These are phyloP conservation scores for Prunus fruticosa DNA, from an alignment of 306 rosid species.

Conservation along the genomic window DNA sequence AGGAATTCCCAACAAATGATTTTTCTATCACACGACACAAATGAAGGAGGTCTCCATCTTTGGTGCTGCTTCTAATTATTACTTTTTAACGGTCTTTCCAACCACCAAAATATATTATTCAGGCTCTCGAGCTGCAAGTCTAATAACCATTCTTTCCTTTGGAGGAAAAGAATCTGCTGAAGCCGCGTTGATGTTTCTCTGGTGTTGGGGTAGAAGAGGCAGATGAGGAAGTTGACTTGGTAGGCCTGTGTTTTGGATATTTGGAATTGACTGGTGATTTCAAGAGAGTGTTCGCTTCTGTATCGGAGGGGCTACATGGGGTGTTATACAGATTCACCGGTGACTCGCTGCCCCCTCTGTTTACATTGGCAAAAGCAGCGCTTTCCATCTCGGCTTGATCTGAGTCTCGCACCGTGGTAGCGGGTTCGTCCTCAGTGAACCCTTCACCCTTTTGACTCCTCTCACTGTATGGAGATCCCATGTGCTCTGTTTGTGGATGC, in stretches of 20 bases:
- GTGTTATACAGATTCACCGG: constrained; percentile 49
- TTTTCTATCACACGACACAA: constrained; percentile 11
- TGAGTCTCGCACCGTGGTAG: constrained; percentile 44
- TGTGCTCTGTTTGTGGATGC: constrained; percentile 67
- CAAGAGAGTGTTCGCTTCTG: constrained; percentile 48
- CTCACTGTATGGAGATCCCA: constrained; percentile 47
- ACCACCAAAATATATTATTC: constrained; percentile 9
- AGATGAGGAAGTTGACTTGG: constrained; percentile 74
- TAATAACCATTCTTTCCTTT: constrained; percentile 68
- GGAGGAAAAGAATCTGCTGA: constrained; percentile 93
- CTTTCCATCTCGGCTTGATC: constrained; percentile 52
- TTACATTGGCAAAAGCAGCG: constrained; percentile 37
- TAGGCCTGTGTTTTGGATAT: constrained; percentile 60
- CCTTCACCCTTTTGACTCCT: constrained; percentile 52
- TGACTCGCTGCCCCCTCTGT: constrained; percentile 51
- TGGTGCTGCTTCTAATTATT: constrained; percentile 39
- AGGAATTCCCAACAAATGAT: constrained; percentile 40
- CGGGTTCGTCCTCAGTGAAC: constrained; percentile 44
- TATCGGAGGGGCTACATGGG: constrained; percentile 59
- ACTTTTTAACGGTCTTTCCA: constrained; percentile 20
- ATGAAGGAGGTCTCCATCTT: constrained; percentile 23
- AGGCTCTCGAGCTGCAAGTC: constrained; percentile 40
- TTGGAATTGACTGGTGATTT: constrained; percentile 51
- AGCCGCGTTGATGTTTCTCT: constrained; percentile 78
- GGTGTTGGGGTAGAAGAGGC: constrained; percentile 76